Conservation (phyloP, 2,329 filamentous ascomycete species). For the Sclerotinia trifoliorum region DNA sequence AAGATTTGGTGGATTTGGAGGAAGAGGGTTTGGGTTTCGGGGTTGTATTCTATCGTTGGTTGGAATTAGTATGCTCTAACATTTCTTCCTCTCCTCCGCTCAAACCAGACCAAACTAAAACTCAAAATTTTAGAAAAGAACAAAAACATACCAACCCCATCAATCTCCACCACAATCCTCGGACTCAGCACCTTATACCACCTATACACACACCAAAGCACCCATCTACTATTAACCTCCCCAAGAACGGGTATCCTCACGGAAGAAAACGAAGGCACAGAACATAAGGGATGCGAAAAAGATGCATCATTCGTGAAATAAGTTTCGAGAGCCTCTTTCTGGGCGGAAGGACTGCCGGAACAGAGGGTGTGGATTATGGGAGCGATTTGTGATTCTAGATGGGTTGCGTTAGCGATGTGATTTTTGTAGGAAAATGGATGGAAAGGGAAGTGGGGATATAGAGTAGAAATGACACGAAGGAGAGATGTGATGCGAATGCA, state of each 20-base stretch:
- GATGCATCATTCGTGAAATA: constrained; percentile 72
- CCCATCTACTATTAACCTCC: constrained; percentile 59
- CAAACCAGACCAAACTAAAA: not conserved
- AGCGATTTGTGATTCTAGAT: constrained; percentile 57
- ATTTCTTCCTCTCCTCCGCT: not conserved
- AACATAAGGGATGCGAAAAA: constrained; percentile 77
- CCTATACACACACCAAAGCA: constrained; percentile 69
- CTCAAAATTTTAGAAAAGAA: not conserved
- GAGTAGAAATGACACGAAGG: not conserved
- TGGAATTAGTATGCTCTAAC: not conserved
- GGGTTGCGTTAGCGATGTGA: not conserved
- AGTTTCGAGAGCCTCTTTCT: constrained; percentile 62
- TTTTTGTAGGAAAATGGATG: not conserved
- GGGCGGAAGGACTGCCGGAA: constrained; percentile 63
- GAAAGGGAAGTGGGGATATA: too few species aligned
- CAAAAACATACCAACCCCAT: constrained; percentile 50
- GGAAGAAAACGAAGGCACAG: constrained; percentile 56
- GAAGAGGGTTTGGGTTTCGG: constrained; percentile 65
- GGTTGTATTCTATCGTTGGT: constrained; percentile 58
- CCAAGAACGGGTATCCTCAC: constrained; percentile 45
- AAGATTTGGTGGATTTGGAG: constrained; percentile 73
- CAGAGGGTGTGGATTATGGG: constrained; percentile 67
- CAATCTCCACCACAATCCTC: constrained; percentile 64
- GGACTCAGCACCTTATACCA: constrained; percentile 87
- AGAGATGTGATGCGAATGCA: too few species aligned